Evolutionary conservation across 2,329 filamentous ascomycete species (phyloP), one percentile per base, ranked within the genome.

Genomic region (Epichloe uncinata): DNA sequence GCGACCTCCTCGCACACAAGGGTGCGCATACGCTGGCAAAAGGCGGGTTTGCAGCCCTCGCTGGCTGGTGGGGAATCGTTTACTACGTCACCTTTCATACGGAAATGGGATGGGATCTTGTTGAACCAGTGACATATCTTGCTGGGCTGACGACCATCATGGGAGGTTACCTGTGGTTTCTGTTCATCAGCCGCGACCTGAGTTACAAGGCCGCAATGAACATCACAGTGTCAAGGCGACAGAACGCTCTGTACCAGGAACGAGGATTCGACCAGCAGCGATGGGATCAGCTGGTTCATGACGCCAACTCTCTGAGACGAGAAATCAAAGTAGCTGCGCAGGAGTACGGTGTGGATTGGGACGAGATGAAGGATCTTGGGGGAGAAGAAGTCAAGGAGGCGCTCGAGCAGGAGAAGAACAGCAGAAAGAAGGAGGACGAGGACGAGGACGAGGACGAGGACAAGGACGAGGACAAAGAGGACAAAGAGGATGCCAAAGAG

Each of bases 291-390:
- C 61, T 94, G 34, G 79, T 94, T 3, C 81, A 89, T 45, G 88
- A 95, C 54, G 87, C 82, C 0, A 95, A 95, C 61, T 69, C 75
- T 2, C 66, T 95, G 55, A 71, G 89, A 5, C 77, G 75, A 55
- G 90, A 96, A 67, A 85, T 96, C 64, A 85, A 84, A 66, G 74
- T 75, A 15, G 78, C 94, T 8, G 88, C 90, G 0, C 78, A 82
- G 35, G 88, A 95, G 66, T 95, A 95, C 63, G 88, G 94, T 58
- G 87, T 90, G 7, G 87, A 91, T 47, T 95, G 88, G 87, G 79
- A 95, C 58, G 87, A 93, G 69, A 75, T 73, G 53, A 71, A 71
- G 54, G 86, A 94, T 56, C 79, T 91, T 47, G 81, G 79, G 12
- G 78, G 78, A 16, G 79, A 84, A 58, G 75, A 84, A 34, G 75